A percentile compares a stretch with the other conserved stretches of the same genome.
Conservation (phyloP, 768 basidiomycete genomes). For the Psilocybe cubensis region DNA sequence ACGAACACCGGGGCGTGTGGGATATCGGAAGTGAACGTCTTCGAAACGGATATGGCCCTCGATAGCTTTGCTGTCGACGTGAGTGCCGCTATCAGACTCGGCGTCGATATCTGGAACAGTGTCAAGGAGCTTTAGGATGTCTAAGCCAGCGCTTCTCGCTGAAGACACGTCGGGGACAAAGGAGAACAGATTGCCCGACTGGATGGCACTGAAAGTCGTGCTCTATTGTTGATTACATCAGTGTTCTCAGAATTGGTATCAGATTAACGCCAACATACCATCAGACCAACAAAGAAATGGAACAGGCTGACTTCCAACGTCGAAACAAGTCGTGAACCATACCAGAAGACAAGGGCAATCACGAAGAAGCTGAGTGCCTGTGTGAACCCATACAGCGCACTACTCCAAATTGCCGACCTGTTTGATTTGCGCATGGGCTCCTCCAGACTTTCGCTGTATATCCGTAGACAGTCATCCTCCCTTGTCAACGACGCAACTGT, state of each 20-base stretch:
- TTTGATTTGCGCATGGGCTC: constrained; percentile 68
- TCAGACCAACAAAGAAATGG: constrained; percentile 81
- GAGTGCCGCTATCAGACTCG: constrained; percentile 64
- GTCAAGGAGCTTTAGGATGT: constrained; percentile 80
- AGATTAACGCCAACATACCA: constrained; percentile 50
- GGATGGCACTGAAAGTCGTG: background rate
- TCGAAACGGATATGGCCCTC: constrained; percentile 74
- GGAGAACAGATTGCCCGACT: constrained; percentile 61
- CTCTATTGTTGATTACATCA: background rate
- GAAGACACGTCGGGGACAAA: constrained; percentile 89
- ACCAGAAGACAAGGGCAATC: constrained; percentile 84
- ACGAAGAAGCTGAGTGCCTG: constrained; percentile 77
- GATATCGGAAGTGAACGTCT: constrained; percentile 86
- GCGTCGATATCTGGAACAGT: constrained; percentile 77
- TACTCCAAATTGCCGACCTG: constrained; percentile 61
- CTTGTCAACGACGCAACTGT: constrained; percentile 88
- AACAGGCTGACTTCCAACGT: constrained; percentile 50
- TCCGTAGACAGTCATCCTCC: constrained; percentile 71
- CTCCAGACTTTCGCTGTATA: constrained; percentile 72
- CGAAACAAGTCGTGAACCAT: constrained; percentile 64
- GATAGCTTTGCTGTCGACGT: constrained; percentile 35
- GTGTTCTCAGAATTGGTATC: background rate
- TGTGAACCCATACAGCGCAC: constrained; percentile 67
- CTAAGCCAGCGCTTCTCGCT: constrained; percentile 74
- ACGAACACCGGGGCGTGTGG: constrained; percentile 78